phyloP scores from a whole-genome alignment of 768 basidiomycete species.

The Kwoniella botswanensis region DNA sequence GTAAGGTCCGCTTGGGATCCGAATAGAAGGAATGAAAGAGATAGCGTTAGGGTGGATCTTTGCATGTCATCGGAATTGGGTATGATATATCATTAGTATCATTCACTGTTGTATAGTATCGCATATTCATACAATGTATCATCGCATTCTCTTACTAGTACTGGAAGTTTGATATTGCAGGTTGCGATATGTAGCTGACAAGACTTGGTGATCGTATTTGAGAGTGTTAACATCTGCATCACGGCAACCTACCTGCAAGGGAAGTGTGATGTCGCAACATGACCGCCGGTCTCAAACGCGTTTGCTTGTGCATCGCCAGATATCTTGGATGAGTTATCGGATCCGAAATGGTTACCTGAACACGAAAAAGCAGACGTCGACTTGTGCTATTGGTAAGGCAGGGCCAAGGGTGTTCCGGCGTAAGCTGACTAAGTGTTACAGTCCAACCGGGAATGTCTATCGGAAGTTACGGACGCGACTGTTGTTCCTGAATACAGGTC shows the following conservation, averaged over 20 bases:
- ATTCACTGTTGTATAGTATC: neutral
- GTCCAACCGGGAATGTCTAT: too few species aligned
- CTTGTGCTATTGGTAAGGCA: neutral
- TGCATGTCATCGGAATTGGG: slow-evolving; percentile 2
- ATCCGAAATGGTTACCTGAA: neutral
- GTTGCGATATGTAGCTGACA: neutral
- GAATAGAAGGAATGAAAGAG: neutral
- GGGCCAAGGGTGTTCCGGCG: neutral
- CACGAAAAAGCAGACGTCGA: slow-evolving; percentile 4
- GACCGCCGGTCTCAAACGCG: slow-evolving; percentile 1
- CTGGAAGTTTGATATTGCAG: neutral
- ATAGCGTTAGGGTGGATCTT: neutral
- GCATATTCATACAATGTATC: neutral
- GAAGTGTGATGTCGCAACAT: neutral
- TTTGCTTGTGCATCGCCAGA: neutral
- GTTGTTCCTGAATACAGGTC: neutral
- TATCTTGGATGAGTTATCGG: neutral
- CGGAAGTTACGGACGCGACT: slow-evolving; percentile 6
- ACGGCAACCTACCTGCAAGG: too few species aligned
- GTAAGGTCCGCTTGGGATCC: slow-evolving; percentile 3
- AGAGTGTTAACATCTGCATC: neutral
- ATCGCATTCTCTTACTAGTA: neutral
- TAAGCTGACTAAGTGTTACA: slow-evolving; percentile 1
- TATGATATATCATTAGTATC: neutral
- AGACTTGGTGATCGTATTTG: too few species aligned